Evolutionary conservation across 2,329 filamentous ascomycete genomes (phyloP).

Genomic region (Xylaria sp.): DNA sequence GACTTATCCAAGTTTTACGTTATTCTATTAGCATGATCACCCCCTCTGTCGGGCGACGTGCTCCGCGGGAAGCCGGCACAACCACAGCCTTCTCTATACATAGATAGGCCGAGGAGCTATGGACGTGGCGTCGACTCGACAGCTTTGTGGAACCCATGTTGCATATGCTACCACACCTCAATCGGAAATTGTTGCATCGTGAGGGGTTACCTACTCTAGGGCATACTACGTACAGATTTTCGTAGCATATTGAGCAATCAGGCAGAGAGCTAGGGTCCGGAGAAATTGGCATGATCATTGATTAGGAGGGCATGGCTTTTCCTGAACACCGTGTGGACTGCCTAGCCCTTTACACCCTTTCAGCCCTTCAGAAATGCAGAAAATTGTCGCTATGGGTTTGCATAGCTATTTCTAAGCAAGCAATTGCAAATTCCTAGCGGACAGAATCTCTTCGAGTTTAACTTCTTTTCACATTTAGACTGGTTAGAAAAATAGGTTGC

Average conservation of each 20-base stretch:
- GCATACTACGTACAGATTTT: not conserved
- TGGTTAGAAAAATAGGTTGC: no score
- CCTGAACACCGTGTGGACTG: not conserved
- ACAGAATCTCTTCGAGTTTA: not conserved
- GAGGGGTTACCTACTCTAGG: not conserved
- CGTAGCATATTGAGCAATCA: not conserved
- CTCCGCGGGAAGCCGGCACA: not conserved
- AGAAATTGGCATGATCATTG: not conserved
- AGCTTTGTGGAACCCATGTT: conserved; percentile 23
- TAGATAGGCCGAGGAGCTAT: not conserved
- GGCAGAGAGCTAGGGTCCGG: not conserved
- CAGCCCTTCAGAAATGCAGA: not conserved
- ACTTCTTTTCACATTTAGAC: not conserved
- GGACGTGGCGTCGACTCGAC: conserved; percentile 26
- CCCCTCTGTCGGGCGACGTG: not conserved
- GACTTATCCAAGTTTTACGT: not conserved
- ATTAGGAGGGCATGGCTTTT: not conserved
- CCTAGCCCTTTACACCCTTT: not conserved
- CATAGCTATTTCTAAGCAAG: no score
- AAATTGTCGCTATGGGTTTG: not conserved
- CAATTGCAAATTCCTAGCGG: not conserved
- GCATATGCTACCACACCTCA: conserved; percentile 32
- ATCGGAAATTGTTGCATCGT: conserved; percentile 21
- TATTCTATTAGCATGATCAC: not conserved
- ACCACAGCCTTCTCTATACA: conserved; percentile 28